Evolutionary conservation across 768 basidiomycete species (phyloP).

Genomic region (Coprinopsis marcescibilis): DNA sequence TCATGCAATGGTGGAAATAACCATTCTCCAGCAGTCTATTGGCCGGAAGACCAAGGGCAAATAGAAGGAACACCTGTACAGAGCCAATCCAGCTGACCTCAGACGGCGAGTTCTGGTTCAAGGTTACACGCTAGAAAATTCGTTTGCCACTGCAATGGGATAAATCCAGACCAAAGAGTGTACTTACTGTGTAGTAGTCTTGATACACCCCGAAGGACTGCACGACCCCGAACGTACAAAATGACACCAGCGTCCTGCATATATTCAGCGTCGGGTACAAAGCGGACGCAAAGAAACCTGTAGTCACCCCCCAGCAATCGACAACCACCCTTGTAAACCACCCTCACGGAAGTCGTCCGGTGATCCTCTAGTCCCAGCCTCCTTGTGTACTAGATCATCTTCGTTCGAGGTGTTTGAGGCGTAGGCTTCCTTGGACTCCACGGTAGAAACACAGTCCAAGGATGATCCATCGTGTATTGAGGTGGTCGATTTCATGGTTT

Average conservation of each 20-base stretch:
- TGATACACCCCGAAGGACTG: slow-evolving; percentile 49
- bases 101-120: slow-evolving; percentile 34
- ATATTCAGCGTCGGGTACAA: not conserved
- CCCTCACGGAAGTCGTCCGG: slow-evolving; percentile 36
- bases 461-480: not conserved
- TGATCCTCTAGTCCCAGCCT: not conserved
- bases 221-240: slow-evolving; percentile 44
- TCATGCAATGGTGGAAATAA: slow-evolving; percentile 39
- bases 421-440: not conserved
- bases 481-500: slow-evolving; percentile 3
- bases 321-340: slow-evolving; percentile 38
- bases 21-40: slow-evolving; percentile 44
- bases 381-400: not conserved
- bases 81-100: slow-evolving; percentile 48
- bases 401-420: not conserved
- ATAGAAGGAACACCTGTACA: slow-evolving; percentile 43
- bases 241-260: slow-evolving; percentile 34
- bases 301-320: slow-evolving; percentile 41
- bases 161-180: not conserved
- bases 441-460: not conserved
- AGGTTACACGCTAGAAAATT: slow-evolving; percentile 25
- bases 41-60: slow-evolving; percentile 37
- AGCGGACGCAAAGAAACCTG: not conserved
- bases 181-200: slow-evolving; percentile 42
- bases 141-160: not conserved